Conservation (phyloP, 352 stramenopile genomes). For the Pythium myriotylum region DNA sequence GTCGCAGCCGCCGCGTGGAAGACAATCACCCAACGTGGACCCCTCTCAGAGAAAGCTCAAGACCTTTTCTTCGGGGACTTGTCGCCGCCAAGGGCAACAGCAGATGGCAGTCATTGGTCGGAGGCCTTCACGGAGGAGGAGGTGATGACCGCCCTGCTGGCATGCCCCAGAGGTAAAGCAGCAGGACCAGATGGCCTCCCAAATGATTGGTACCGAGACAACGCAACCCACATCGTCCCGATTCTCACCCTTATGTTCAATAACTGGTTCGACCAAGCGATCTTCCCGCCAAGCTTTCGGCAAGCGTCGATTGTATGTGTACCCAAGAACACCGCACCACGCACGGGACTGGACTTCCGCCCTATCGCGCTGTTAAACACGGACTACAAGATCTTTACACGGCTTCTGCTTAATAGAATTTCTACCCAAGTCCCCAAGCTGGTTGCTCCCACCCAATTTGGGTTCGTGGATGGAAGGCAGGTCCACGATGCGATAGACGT, state of each 20-base stretch:
- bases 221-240: neutral
- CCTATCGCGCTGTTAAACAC: neutral
- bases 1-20: too few species aligned
- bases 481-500: constrained; percentile 9
- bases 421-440: neutral
- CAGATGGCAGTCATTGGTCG: too few species aligned
- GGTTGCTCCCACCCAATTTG: neutral
- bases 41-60: too few species aligned
- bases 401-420: neutral
- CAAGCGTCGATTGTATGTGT: neutral
- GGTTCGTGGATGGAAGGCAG: neutral
- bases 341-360: neutral
- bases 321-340: neutral
- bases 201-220: constrained; percentile 21
- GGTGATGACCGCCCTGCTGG: neutral
- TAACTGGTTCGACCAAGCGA: neutral
- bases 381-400: neutral
- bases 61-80: too few species aligned
- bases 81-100: too few species aligned
- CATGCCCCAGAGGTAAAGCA: constrained; percentile 4
- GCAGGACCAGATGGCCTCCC: constrained; percentile 9
- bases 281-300: neutral
- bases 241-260: constrained; percentile 8
- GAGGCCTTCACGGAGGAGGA: constrained; percentile 15
- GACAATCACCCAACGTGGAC: too few species aligned